Percentiles rank a stretch among this genome's conserved stretches.
These are phyloP conservation scores for Pythium aphanidermatum DNA, from an alignment of 352 stramenopile species.

Conservation along the genomic window DNA sequence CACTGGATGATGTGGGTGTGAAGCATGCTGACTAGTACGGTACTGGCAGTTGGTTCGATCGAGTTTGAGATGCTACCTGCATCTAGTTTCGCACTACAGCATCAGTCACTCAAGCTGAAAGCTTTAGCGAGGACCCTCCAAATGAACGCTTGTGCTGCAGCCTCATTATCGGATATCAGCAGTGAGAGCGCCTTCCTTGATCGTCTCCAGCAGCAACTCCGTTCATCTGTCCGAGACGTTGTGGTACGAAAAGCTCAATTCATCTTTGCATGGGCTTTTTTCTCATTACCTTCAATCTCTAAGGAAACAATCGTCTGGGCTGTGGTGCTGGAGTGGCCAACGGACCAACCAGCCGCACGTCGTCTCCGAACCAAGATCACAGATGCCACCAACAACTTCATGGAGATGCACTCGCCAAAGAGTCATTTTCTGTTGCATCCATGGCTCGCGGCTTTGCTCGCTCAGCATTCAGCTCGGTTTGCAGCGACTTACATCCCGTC, in stretches of 20 bases:
- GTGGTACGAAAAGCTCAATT: slow-evolving; percentile 5
- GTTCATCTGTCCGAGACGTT: background rate
- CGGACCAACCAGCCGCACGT: background rate
- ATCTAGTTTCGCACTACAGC: slow-evolving; percentile 1
- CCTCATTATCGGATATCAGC: background rate
- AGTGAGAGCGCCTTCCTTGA: background rate
- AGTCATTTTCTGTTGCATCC: slow-evolving; percentile 1
- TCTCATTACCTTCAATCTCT: no score
- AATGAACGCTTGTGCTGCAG: slow-evolving; percentile 2
- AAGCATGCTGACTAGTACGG: background rate
- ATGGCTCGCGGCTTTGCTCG: slow-evolving; percentile 12
- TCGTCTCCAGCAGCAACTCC: slow-evolving; percentile 1
- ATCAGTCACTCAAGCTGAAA: slow-evolving; percentile 1
- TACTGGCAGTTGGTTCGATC: background rate
- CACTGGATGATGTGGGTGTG: background rate
- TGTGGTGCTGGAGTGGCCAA: slow-evolving; percentile 4
- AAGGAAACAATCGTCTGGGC: slow-evolving; percentile 17
- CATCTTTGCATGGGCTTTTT: no score
- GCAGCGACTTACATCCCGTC: slow-evolving; percentile 2
- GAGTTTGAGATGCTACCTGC: slow-evolving; percentile 7
- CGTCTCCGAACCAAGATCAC: background rate
- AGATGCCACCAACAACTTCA: slow-evolving; percentile 1
- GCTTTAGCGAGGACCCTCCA: slow-evolving; percentile 14
- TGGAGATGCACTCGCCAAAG: background rate
- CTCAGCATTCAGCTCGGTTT: background rate